Percentiles rank a stretch among this genome's conserved stretches.
Evolutionary conservation across 2,329 filamentous ascomycete species (phyloP).

Genomic region (Colletotrichum zoysiae): DNA sequence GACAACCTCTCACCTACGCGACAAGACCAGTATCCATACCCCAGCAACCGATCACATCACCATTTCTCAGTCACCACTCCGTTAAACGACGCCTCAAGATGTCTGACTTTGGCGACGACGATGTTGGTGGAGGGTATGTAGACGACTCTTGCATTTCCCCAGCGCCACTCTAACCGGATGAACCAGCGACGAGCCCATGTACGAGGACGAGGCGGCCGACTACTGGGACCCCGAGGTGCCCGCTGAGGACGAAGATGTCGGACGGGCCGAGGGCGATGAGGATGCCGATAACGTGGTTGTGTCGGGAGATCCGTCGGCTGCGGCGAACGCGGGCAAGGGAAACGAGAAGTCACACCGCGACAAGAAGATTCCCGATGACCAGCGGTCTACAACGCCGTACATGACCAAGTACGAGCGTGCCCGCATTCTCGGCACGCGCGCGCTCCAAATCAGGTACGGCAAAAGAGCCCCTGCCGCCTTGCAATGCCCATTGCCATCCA

Average conservation of each 20-base stretch:
- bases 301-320: slow-evolving; percentile 72
- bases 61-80: background rate
- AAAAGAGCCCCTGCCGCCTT: background rate
- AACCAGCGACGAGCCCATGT: slow-evolving; percentile 75
- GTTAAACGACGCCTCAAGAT: slow-evolving; percentile 56
- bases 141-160: slow-evolving; percentile 27
- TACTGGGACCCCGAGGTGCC: slow-evolving; percentile 60
- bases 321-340: slow-evolving; percentile 66
- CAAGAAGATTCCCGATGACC: slow-evolving; percentile 91
- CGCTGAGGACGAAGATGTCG: slow-evolving; percentile 68
- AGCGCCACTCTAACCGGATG: slow-evolving; percentile 21
- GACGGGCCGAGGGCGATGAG: slow-evolving; percentile 64
- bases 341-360: slow-evolving; percentile 72
- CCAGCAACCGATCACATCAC: background rate
- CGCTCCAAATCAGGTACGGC: slow-evolving; percentile 92
- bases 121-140: slow-evolving; percentile 44
- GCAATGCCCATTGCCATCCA: background rate
- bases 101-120: slow-evolving; percentile 81
- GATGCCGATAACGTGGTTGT: slow-evolving; percentile 71
- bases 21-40: slow-evolving; percentile 3
- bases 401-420: slow-evolving; percentile 99
- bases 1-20: slow-evolving; percentile 26
- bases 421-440: slow-evolving; percentile 91
- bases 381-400: slow-evolving; percentile 94
- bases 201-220: slow-evolving; percentile 73